Percentiles rank a stretch among this genome's conserved stretches.
Evolutionary conservation across 331 rosid species (phyloP).

Genomic region (Rhamnella rubrinervis): DNA sequence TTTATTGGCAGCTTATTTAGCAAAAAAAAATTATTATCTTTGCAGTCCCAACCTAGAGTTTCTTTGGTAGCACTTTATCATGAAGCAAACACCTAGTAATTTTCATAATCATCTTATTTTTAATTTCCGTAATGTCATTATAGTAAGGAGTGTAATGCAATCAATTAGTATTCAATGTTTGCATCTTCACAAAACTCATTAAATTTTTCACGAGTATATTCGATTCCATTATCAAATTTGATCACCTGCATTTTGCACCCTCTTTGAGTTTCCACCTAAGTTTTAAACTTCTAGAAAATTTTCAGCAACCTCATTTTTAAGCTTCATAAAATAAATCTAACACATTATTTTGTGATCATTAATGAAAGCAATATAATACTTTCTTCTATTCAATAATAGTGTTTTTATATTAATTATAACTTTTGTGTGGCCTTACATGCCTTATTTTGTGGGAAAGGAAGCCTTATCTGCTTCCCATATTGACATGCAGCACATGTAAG

Average conservation of each 20-base stretch:
- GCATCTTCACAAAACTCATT: not conserved
- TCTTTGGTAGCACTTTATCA: not conserved
- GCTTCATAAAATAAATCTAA: not conserved
- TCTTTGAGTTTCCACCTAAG: not conserved
- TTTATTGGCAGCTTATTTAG: not conserved
- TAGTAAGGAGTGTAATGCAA: not conserved
- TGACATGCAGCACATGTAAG: not conserved
- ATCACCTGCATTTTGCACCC: not conserved
- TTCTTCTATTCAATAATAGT: not conserved
- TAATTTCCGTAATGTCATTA: slow-evolving; percentile 1
- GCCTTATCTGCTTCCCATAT: not conserved
- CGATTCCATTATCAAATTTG: not conserved
- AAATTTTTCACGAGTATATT: not conserved
- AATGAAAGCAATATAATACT: not conserved
- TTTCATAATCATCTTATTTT: not conserved
- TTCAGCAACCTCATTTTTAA: too few species aligned
- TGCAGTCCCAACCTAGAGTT: not conserved
- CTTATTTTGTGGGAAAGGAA: not conserved
- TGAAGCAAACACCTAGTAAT: not conserved
- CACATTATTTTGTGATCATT: not conserved
- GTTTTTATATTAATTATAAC: too few species aligned
- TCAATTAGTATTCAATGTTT: not conserved
- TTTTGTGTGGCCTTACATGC: not conserved
- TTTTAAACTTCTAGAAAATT: too few species aligned
- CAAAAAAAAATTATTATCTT: not conserved